Base-by-base conservation (phyloP, 2,329 filamentous ascomycete species). In the Orbilia oligospora region DNA sequence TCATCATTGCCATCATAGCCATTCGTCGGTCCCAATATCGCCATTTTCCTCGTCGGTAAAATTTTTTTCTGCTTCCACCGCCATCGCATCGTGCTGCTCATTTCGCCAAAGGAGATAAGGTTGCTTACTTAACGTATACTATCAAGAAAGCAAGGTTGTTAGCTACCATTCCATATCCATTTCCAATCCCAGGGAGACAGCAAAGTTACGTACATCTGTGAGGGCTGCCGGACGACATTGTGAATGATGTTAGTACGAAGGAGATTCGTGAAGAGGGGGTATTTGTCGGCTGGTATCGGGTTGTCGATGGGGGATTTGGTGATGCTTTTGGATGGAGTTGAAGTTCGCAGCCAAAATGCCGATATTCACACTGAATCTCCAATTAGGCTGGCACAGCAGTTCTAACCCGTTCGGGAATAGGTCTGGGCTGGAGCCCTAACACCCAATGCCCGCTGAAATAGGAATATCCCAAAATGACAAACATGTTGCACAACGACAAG, bases 81-180 rank as follows among this genome's bases (percentile, higher is more conserved):
- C 66, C 51, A 72, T 75, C 71, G 71, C 67, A 16, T 49, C 9
- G n/a, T n/a, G 36, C 30, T 65, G 44, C 53, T 69, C 49, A 33
- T 76, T 27, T 73, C 64, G 68, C 70, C 66, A 64, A 38, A 46
- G 33, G 58, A 38, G 30, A 41, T 48, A 79, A 71, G 79, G 78
- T 81, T 83, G 92, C 92, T 93, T 88, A 94, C 92, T 94, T 94
- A 87, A 94, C 92, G 87, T 94, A 95, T 89, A 94, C 92, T 94
- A 84, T 49, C 84, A 80, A 65, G 79, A 80, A 69, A 79, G 81
- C 20, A n/a, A 49, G 49, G 22, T 71, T 64, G 81, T 83, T 80
- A 83, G 82, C 55, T 41, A 20, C 36, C 18, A 20, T 61, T 56
- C 33, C 33, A 51, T 63, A 24, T 70, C 20, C 38, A 1, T 20